These are phyloP conservation scores for Cercophora scortea DNA, from an alignment of 495 filamentous ascomycete species.

Conservation along the genomic window DNA sequence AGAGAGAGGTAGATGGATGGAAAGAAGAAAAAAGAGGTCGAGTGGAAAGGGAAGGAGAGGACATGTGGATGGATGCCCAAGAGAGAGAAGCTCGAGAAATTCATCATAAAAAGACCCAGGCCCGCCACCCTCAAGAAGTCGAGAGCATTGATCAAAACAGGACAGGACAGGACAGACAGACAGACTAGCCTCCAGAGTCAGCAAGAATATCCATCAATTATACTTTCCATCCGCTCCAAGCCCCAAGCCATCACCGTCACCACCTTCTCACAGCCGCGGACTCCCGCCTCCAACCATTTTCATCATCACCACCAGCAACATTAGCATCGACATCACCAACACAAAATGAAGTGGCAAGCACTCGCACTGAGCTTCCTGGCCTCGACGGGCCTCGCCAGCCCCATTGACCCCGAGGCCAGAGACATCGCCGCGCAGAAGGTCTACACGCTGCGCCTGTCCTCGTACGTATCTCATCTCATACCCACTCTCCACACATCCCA, in stretches of 20 bases:
- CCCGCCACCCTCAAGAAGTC: not conserved
- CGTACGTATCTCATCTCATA: not conserved
- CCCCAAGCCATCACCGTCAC: not conserved
- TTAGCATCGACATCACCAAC: not conserved
- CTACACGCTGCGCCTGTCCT: conserved; percentile 2
- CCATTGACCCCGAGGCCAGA: not conserved
- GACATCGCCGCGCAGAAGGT: not conserved
- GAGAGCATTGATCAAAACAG: not conserved
- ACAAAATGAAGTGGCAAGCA: conserved; percentile 5
- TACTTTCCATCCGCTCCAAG: not conserved
- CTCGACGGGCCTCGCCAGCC: conserved; percentile 1
- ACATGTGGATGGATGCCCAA: not conserved
- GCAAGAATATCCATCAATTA: not conserved
- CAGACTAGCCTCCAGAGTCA: not conserved
- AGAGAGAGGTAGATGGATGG: not conserved
- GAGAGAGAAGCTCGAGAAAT: not conserved
- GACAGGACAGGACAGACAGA: not conserved
- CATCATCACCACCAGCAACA: not conserved
- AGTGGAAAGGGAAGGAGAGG: not conserved
- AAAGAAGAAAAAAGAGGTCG: not conserved
- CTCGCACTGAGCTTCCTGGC: conserved; percentile 1
- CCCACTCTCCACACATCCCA: not conserved
- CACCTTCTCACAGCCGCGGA: not conserved
- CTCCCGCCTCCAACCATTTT: not conserved
- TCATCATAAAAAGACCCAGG: not conserved